Evolutionary conservation across 148 eudicot genomes (phyloP), one percentile per base, ranked within the genome.

Genomic region (Cornus kousa): DNA sequence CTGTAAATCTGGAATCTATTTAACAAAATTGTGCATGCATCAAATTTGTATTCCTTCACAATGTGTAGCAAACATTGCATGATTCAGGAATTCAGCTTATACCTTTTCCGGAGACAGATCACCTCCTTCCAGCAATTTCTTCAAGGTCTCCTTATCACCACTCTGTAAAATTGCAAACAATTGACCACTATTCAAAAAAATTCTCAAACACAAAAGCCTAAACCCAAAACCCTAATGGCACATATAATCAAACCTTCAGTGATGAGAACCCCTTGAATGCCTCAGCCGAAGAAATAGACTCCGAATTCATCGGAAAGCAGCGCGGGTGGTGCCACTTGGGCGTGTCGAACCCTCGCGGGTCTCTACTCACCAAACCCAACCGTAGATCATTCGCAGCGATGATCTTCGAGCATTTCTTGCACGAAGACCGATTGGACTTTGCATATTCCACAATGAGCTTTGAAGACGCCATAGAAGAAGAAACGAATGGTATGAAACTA

Each of bases 291-390:
- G 83, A 68, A 79, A 87, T n/a, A 0, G 84, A 59, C 28, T 53
- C 74, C 24, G 88, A 84, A 40, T 77, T 23, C n/a, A 83, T 35
- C 4, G 88, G 77, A 14, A 90, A 87, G 70, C 98, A 94, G 1
- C 71, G 62, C 72, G 88, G 40, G 82, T 94, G 98, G 67, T 94
- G 94, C 98, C 98, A 94, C 77, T 86, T 91, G 40, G 90, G 88
- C 82, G 74, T 69, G 69, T 89, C 97, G 20, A 71, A 94, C 7
- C 95, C 91, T 66, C 86, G 80, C 11, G 87, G 72, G 75, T 94
- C 92, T 76, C 73, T 81, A 72, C 64, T 85, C 23, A 87, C 88
- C 12, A 81, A 77, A 24, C 98, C 98, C 10, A 94, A 31, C 83
- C 94, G 84, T 74, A 93, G 48, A 19, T 82, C 68, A 17, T 82